Conservation (phyloP, 257 asterid species). For the Rhazya stricta region DNA sequence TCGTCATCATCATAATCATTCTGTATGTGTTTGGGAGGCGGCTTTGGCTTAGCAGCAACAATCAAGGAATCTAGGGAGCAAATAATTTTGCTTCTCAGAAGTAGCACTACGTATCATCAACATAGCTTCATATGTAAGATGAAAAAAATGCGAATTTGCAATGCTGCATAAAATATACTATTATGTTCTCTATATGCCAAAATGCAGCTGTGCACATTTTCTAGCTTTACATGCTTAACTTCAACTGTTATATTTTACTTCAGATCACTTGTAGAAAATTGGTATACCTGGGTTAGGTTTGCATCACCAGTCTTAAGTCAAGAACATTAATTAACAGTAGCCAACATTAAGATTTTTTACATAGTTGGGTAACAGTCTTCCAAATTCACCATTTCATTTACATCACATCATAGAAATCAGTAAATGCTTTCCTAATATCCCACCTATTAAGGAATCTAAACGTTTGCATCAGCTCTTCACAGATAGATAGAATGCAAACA, state of each 20-base stretch:
- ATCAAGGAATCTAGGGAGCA: constrained; percentile 55
- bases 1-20: constrained; percentile 59
- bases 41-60: constrained; percentile 79
- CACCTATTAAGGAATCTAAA: not conserved
- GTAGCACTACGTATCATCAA: not conserved
- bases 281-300: not conserved
- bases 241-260: not conserved
- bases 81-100: constrained; percentile 16
- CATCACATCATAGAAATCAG: not conserved
- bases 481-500: constrained; percentile 17
- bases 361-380: not conserved
- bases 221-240: not conserved
- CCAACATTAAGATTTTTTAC: not conserved
- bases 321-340: not conserved
- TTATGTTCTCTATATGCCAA: not conserved
- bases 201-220: not conserved
- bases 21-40: constrained; percentile 61
- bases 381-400: not conserved
- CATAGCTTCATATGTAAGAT: not conserved
- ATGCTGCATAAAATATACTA: not conserved
- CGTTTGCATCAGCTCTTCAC: constrained; percentile 4
- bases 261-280: not conserved
- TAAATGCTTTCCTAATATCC: not conserved
- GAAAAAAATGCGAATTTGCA: too few relatives aligned
- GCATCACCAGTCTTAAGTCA: not conserved